Evolutionary conservation across 257 asterid genomes (phyloP).

Genomic region (Solanum ossicruentum): DNA sequence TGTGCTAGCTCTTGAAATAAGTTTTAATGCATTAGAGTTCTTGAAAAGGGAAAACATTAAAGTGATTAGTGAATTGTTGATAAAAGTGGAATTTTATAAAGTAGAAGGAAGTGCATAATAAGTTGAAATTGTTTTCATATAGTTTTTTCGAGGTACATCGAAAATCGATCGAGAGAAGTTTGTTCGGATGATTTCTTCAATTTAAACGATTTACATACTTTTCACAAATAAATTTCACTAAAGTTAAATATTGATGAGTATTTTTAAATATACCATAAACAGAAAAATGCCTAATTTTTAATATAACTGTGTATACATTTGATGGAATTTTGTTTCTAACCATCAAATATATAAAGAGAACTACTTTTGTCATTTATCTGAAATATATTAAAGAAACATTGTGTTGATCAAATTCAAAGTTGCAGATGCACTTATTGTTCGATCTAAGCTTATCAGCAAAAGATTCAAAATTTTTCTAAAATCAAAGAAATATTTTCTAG

Average conservation of each 20-base stretch:
- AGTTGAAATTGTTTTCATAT: not conserved
- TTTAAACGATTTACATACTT: not conserved
- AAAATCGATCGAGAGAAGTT: not conserved
- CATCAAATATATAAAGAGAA: not conserved
- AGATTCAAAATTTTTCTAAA: no score
- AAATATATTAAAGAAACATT: not conserved
- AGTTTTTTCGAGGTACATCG: not conserved
- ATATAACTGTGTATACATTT: not conserved
- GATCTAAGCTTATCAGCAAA: no score
- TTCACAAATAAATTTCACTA: not conserved
- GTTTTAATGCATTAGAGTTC: no score
- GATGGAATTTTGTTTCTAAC: not conserved
- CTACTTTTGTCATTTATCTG: not conserved
- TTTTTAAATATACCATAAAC: not conserved
- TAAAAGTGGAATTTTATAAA: not conserved
- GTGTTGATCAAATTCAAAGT: not conserved
- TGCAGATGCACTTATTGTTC: no score
- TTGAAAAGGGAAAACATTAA: no score
- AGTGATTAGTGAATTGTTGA: not conserved
- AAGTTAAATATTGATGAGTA: not conserved
- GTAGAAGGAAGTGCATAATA: not conserved
- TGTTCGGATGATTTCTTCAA: not conserved
- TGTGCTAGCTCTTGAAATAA: not conserved
- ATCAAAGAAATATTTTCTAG: no score
- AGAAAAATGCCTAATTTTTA: not conserved